phyloP scores from a whole-genome alignment of 106 monocot species.

The Triglochin maritima region DNA sequence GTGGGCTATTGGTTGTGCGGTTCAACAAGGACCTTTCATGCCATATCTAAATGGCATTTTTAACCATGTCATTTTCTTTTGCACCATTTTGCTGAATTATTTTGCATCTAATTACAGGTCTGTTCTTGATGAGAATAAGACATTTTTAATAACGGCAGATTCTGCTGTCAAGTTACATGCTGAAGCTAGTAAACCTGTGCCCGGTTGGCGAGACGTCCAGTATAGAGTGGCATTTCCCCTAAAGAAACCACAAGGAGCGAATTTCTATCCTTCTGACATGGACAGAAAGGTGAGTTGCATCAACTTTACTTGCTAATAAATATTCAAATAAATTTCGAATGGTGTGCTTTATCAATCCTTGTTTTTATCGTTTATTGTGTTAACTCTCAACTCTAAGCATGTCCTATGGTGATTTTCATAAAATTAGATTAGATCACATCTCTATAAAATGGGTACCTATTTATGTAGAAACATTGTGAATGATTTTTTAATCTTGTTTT shows the following conservation, averaged over 20 bases:
- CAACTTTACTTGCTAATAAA: not conserved
- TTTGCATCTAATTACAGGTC: constrained; percentile 40
- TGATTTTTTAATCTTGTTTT: not conserved
- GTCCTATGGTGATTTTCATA: too few species aligned
- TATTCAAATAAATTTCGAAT: too few species aligned
- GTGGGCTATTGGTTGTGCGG: too few species aligned
- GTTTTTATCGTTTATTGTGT: too few species aligned
- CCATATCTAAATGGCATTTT: too few species aligned
- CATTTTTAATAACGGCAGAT: constrained; percentile 89
- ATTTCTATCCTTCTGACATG: constrained; percentile 98
- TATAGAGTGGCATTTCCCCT: constrained; percentile 80
- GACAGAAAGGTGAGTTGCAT: constrained; percentile 55
- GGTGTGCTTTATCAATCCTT: too few species aligned
- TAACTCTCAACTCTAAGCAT: too few species aligned
- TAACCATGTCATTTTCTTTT: too few species aligned
- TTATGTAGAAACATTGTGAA: not conserved
- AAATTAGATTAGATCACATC: too few species aligned
- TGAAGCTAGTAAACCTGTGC: constrained; percentile 34
- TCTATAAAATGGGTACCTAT: not conserved
- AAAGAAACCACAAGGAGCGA: constrained; percentile 74
- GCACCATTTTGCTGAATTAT: too few species aligned
- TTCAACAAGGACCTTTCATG: too few species aligned
- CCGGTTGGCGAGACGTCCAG: constrained; percentile 78
- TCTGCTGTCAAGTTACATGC: constrained; percentile 55
- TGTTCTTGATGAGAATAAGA: constrained; percentile 69